Conservation (phyloP, 2,329 filamentous ascomycete species). For the Phialemoniopsis sp. region DNA sequence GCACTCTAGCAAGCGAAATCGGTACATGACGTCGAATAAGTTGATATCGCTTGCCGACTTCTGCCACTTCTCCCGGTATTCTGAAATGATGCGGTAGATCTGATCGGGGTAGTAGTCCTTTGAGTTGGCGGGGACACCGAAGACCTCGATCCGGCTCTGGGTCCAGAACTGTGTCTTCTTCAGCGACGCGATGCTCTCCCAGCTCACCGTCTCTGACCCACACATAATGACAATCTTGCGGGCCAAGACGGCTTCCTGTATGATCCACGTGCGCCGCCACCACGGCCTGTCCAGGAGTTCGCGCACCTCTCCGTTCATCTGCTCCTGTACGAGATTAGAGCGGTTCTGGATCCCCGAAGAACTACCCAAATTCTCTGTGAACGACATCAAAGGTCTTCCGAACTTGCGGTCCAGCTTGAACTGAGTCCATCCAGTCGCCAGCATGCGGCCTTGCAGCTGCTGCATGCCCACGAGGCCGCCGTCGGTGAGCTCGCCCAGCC, state of each 20-base stretch:
- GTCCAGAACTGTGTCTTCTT: constrained; percentile 3
- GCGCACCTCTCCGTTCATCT: too few species aligned
- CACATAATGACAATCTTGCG: constrained; percentile 6
- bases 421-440: too few species aligned
- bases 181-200: constrained; percentile 4
- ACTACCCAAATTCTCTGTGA: too few species aligned
- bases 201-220: constrained; percentile 7
- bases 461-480: neutral
- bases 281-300: constrained; percentile 12
- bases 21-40: constrained; percentile 1
- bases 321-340: too few species aligned
- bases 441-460: too few species aligned
- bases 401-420: too few species aligned
- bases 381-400: too few species aligned
- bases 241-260: constrained; percentile 12
- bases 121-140: constrained; percentile 2
- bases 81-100: constrained; percentile 6
- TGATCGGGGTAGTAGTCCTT: constrained; percentile 4
- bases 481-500: constrained; percentile 2
- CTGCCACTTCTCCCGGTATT: constrained; percentile 5
- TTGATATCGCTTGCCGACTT: neutral
- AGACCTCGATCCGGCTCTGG: constrained; percentile 2
- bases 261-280: constrained; percentile 13
- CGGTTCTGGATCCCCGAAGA: too few species aligned
- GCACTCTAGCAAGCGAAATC: constrained; percentile 7